Evolutionary conservation across 768 basidiomycete species (phyloP).

Genomic region (Russula virescens): DNA sequence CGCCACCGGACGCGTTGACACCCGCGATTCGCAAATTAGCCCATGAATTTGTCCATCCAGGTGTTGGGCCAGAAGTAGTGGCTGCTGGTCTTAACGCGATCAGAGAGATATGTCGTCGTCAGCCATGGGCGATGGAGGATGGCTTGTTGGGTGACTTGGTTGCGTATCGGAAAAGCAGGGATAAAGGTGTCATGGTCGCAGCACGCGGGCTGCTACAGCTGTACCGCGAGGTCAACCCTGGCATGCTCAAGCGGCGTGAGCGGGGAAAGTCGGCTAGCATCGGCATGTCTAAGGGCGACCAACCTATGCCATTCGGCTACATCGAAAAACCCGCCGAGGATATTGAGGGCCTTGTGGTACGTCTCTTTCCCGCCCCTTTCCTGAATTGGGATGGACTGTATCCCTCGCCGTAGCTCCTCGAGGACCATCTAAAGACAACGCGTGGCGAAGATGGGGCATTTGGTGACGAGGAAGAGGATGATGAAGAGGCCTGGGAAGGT

Average conservation of each 20-base stretch:
- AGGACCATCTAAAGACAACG: slow-evolving; percentile 74
- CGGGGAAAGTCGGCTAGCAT: slow-evolving; percentile 90
- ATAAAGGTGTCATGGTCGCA: slow-evolving; percentile 89
- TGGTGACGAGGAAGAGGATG: slow-evolving; percentile 50
- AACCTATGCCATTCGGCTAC: slow-evolving; percentile 81
- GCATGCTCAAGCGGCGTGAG: slow-evolving; percentile 83
- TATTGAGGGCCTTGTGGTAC: slow-evolving; percentile 84
- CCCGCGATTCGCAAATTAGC: slow-evolving; percentile 91
- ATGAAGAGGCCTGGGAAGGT: slow-evolving; percentile 72
- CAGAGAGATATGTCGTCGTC: slow-evolving; percentile 87
- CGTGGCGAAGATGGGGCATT: slow-evolving; percentile 53
- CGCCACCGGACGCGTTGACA: slow-evolving; percentile 85
- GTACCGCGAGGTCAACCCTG: slow-evolving; percentile 95
- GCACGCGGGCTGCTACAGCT: slow-evolving; percentile 82
- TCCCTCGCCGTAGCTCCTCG: slow-evolving; percentile 57
- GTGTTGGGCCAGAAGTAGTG: slow-evolving; percentile 92
- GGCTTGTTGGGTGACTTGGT: slow-evolving; percentile 88
- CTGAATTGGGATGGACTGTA: background rate
- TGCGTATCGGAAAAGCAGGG: slow-evolving; percentile 91
- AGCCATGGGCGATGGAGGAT: slow-evolving; percentile 97
- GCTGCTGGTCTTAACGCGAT: slow-evolving; percentile 96
- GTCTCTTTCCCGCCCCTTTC: slow-evolving; percentile 27
- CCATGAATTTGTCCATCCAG: slow-evolving; percentile 95
- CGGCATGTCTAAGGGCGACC: slow-evolving; percentile 54
- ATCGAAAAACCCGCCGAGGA: slow-evolving; percentile 65